These are phyloP conservation scores for Hanseniaspora occidentalis DNA, from an alignment of 805 yeast species.

Conservation along the genomic window DNA sequence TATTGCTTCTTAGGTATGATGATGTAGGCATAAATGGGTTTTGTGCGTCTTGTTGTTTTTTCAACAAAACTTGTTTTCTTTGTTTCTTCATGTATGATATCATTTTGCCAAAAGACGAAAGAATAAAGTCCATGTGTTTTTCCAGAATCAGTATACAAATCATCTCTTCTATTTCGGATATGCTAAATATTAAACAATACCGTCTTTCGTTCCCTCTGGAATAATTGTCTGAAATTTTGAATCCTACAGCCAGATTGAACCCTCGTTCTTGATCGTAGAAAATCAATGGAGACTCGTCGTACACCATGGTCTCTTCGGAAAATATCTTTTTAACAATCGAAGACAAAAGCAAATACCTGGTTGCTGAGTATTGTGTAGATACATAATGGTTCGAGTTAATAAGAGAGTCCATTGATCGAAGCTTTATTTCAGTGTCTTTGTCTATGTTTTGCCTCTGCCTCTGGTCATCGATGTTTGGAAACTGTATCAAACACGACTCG, in stretches of 20 bases:
- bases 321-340: constrained; percentile 51
- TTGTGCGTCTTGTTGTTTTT: constrained; percentile 20
- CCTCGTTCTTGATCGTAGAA: constrained; percentile 55
- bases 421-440: constrained; percentile 8
- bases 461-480: constrained; percentile 27
- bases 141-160: constrained; percentile 24
- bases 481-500: constrained; percentile 43
- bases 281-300: constrained; percentile 46
- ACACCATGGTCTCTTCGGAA: constrained; percentile 53
- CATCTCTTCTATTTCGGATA: constrained; percentile 37
- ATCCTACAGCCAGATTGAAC: constrained; percentile 43
- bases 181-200: constrained; percentile 45
- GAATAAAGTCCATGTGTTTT: constrained; percentile 41
- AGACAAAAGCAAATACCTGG: constrained; percentile 40
- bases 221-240: constrained; percentile 48
- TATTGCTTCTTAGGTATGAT: constrained; percentile 42
- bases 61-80: constrained; percentile 18
- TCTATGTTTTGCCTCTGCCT: constrained; percentile 2
- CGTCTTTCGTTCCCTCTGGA: constrained; percentile 69
- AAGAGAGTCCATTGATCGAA: constrained; percentile 23
- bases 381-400: constrained; percentile 24
- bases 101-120: constrained; percentile 28
- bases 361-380: constrained; percentile 50
- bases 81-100: constrained; percentile 28
- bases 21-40: constrained; percentile 18